phyloP scores from a whole-genome alignment of 371 early-diverging fungal genomes.

The Ordospora colligata region DNA sequence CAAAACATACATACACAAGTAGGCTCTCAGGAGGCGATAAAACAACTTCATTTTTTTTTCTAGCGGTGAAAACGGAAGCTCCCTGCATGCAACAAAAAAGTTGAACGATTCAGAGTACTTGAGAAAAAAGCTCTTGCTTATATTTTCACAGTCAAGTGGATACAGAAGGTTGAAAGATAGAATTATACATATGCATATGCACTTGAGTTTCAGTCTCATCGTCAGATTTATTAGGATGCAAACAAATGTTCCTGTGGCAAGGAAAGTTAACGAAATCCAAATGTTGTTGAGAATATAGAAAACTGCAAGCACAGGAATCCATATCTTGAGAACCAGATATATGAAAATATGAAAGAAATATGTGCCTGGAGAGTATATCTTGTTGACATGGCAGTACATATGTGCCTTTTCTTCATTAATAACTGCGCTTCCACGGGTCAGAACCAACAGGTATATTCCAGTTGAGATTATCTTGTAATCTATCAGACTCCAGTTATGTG shows the following conservation, averaged over 20 bases:
- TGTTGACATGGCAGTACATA: background rate
- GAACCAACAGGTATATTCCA: background rate
- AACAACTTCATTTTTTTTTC: background rate
- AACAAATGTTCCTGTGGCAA: background rate
- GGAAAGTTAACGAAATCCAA: background rate
- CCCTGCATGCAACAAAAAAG: slow-evolving; percentile 1
- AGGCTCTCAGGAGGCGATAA: background rate
- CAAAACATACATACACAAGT: background rate
- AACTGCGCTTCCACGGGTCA: background rate
- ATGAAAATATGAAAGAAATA: slow-evolving; percentile 3
- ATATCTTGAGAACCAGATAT: background rate
- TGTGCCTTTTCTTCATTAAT: background rate
- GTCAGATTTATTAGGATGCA: background rate
- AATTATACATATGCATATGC: background rate
- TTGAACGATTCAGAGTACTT: slow-evolving; percentile 1
- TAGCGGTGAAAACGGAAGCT: background rate
- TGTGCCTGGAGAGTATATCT: background rate
- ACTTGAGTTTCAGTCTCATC: background rate
- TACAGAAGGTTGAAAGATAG: background rate
- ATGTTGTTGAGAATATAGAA: background rate
- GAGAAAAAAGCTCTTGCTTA: slow-evolving; percentile 4
- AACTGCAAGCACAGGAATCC: background rate
- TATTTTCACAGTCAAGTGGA: background rate
- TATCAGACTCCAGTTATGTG: background rate
- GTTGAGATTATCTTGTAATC: slow-evolving; percentile 14